phyloP scores from a whole-genome alignment of 2,329 filamentous ascomycete genomes.

The Talaromyces sp. region DNA sequence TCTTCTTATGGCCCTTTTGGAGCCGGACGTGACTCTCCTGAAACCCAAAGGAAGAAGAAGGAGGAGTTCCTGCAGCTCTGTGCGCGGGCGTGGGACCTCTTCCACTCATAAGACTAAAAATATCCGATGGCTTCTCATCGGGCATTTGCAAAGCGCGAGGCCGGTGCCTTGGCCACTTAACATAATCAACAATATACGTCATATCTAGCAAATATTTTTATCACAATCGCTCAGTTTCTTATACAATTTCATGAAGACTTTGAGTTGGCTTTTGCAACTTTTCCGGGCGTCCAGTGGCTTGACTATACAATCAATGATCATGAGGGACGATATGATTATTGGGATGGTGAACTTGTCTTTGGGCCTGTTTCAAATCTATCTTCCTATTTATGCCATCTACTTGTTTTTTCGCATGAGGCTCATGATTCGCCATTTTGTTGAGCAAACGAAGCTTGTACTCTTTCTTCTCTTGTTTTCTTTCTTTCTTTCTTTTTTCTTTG shows the following conservation, averaged over 20 bases:
- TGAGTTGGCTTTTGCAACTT: not conserved
- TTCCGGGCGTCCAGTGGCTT: not conserved
- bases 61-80: conserved; percentile 87
- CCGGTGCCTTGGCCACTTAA: not conserved
- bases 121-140: not conserved
- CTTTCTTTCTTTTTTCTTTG: not conserved
- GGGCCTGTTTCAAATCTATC: not conserved
- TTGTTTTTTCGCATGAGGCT: not conserved
- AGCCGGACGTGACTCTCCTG: conserved; percentile 74
- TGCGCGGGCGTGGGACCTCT: conserved; percentile 89
- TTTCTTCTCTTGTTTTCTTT: not conserved
- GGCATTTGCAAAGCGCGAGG: not conserved
- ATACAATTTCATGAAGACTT: not conserved
- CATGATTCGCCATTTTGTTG: not conserved
- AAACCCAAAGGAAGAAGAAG: conserved; percentile 77
- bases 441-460: not conserved
- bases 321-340: not conserved
- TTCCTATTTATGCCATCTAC: not conserved
- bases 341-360: not conserved
- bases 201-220: not conserved
- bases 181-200: not conserved
- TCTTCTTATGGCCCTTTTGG: conserved; percentile 62
- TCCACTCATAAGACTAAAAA: conserved; percentile 64
- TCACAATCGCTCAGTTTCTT: not conserved
- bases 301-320: not conserved